phyloP scores from a whole-genome alignment of 2,329 filamentous ascomycete species.

The Diaporthe citri region DNA sequence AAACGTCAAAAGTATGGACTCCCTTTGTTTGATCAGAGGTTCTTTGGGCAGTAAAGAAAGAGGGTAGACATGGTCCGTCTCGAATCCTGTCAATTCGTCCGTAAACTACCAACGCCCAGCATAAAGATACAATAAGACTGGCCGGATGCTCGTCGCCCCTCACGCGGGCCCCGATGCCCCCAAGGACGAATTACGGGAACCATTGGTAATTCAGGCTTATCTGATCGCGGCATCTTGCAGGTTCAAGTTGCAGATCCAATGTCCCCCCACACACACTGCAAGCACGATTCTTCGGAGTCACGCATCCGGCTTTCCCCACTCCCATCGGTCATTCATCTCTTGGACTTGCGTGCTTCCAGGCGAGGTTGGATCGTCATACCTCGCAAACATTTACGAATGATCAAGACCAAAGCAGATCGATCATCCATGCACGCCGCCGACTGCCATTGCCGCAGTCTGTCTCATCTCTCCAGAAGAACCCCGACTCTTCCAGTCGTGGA shows the following conservation, averaged over 20 bases:
- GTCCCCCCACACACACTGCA: background rate
- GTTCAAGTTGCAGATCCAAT: background rate
- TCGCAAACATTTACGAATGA: background rate
- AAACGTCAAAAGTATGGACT: background rate
- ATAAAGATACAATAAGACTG: background rate
- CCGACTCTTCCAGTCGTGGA: background rate
- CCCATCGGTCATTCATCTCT: background rate
- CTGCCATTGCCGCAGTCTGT: background rate
- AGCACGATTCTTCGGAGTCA: conserved; percentile 1
- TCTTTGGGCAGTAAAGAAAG: background rate
- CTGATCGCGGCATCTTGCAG: background rate
- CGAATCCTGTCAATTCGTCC: background rate
- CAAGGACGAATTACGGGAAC: background rate
- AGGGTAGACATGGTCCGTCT: background rate
- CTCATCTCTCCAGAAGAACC: background rate
- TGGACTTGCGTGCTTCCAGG: background rate
- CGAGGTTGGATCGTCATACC: background rate
- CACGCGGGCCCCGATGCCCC: background rate
- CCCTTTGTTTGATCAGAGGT: background rate
- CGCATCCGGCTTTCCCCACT: background rate
- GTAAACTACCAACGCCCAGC: background rate
- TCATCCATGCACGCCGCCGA: background rate
- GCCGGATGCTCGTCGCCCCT: background rate
- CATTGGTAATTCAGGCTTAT: background rate
- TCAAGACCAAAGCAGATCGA: background rate